Evolutionary conservation across 345 rosid genomes (phyloP).

Genomic region (Eucalyptus sp.): DNA sequence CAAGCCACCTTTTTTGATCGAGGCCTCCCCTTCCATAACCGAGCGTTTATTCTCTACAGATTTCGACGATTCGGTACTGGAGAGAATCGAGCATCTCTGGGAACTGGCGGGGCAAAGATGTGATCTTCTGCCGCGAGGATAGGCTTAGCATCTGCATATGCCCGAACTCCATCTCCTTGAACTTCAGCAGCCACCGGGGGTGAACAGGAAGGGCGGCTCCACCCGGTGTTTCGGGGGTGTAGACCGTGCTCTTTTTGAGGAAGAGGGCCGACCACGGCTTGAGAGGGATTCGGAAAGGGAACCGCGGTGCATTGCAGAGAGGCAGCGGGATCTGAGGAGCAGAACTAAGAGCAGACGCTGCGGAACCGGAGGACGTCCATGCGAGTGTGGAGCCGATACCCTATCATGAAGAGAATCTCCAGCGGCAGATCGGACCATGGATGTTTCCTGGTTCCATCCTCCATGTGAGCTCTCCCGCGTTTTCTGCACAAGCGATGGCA

Average conservation of each 20-base stretch:
- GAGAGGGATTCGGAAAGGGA: neutral
- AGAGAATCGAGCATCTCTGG: neutral
- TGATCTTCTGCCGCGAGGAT: neutral
- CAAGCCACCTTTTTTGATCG: neutral
- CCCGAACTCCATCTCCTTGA: accelerated
- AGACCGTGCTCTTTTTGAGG: too few species aligned
- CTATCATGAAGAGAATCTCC: neutral
- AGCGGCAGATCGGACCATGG: neutral
- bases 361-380: neutral
- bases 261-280: too few species aligned
- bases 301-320: accelerated
- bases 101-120: neutral
- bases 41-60: neutral
- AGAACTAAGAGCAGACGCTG: neutral
- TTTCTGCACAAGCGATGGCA: neutral
- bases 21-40: neutral
- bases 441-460: neutral
- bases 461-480: neutral
- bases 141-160: neutral
- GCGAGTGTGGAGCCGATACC: neutral
- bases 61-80: neutral
- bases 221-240: neutral
- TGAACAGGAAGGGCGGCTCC: neutral
- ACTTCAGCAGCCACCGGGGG: neutral
- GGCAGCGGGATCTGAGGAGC: neutral